These are phyloP conservation scores for Nakazawaea ambrosiae DNA, from an alignment of 805 yeast genomes.

Conservation along the genomic window DNA sequence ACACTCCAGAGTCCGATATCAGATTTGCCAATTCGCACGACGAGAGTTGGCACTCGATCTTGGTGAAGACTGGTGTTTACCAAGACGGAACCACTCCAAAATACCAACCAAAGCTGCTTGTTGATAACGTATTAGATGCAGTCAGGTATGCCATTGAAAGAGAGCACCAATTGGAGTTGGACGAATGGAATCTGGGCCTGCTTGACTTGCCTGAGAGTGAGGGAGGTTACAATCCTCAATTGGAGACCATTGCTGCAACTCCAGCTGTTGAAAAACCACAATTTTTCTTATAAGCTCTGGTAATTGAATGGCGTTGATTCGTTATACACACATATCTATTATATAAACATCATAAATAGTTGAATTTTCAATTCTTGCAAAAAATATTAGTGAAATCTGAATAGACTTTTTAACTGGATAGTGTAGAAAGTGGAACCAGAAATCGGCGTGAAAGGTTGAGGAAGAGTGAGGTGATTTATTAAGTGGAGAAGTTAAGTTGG, in stretches of 20 bases:
- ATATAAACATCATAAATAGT: too few species aligned
- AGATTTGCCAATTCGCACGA: constrained; percentile 85
- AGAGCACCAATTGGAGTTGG: constrained; percentile 65
- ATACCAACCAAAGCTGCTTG: constrained; percentile 68
- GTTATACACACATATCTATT: too few species aligned
- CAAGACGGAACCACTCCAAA: constrained; percentile 74
- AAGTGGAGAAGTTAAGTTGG: too few species aligned
- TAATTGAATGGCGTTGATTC: too few species aligned
- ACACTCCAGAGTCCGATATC: constrained; percentile 84
- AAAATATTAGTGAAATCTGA: too few species aligned
- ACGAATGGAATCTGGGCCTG: constrained; percentile 57
- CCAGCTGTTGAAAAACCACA: constrained; percentile 12
- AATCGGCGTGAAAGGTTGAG: too few species aligned
- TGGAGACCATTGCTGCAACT: constrained; percentile 11
- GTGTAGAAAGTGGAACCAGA: too few species aligned
- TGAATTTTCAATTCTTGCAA: too few species aligned
- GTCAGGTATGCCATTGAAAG: constrained; percentile 79
- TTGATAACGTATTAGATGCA: constrained; percentile 73
- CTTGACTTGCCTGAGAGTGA: constrained; percentile 14
- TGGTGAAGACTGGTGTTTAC: constrained; percentile 84
- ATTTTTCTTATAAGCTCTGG: constrained; percentile 4
- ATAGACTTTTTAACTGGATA: too few species aligned
- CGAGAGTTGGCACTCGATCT: constrained; percentile 75
- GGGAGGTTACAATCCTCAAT: constrained; percentile 1
- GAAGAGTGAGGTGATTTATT: too few species aligned